Conservation (phyloP, 176 grass and related monocot species). For the Bolboschoenus planiculmis region DNA sequence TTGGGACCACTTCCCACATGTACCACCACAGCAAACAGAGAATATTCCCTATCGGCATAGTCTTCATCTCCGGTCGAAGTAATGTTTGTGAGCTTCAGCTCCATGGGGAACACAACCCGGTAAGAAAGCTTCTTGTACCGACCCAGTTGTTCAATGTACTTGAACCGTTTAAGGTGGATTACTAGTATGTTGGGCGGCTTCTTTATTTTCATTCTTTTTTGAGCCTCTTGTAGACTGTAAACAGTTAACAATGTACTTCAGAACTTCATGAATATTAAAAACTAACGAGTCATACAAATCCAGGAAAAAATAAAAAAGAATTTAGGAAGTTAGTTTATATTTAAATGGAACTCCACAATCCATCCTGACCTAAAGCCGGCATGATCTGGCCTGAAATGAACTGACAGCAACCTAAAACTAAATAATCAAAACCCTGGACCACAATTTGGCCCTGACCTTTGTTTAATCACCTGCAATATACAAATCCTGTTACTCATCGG, state of each 20-base stretch:
- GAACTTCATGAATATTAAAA: not conserved
- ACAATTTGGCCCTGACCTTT: not conserved
- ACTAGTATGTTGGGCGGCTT: constrained; percentile 90
- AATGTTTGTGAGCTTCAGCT: constrained; percentile 78
- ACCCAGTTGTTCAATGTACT: constrained; percentile 91
- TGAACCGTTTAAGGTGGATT: constrained; percentile 90
- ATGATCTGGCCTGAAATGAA: not conserved
- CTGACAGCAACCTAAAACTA: not conserved
- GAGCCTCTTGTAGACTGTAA: constrained; percentile 89
- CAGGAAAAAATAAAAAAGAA: not conserved
- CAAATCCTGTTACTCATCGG: not conserved
- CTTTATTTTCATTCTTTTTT: constrained; percentile 99
- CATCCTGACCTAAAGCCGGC: not conserved
- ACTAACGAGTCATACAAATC: not conserved
- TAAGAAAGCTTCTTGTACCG: constrained; percentile 97
- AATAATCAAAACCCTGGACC: not conserved
- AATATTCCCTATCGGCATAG: constrained; percentile 78
- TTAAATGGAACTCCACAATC: not conserved
- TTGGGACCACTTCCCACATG: constrained; percentile 97
- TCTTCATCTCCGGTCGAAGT: constrained; percentile 27
- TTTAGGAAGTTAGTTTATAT: too few relatives aligned
- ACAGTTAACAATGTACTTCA: not conserved
- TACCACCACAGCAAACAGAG: constrained; percentile 87
- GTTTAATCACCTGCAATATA: not conserved
- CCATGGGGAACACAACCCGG: constrained; percentile 92